Conservation (phyloP, 2,329 filamentous ascomycete genomes). For the Nannizzia gypsea region DNA sequence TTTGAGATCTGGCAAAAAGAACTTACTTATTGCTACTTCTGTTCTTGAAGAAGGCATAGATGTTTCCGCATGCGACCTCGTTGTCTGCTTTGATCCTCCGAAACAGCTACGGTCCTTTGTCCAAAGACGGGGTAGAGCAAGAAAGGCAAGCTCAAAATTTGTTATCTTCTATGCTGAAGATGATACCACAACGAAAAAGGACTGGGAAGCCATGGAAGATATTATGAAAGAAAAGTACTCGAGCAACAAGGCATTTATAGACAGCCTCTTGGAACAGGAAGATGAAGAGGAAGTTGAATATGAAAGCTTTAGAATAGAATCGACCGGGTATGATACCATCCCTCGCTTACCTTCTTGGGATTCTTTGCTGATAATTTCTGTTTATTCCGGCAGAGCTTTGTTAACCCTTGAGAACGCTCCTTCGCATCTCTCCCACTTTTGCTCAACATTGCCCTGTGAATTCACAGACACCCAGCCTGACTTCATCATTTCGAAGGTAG, state of each 20-base stretch:
- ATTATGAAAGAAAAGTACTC: conserved; percentile 62
- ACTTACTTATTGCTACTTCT: conserved; percentile 47
- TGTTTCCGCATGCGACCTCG: conserved; percentile 50
- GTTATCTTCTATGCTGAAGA: conserved; percentile 38
- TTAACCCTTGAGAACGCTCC: conserved; percentile 63
- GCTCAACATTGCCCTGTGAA: conserved; percentile 47
- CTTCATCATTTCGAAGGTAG: conserved; percentile 46
- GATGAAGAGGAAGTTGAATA: conserved; percentile 31
- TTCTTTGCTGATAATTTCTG: conserved; percentile 7
- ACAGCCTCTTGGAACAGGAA: conserved; percentile 39
- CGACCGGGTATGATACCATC: conserved; percentile 30
- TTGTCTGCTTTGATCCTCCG: conserved; percentile 53
- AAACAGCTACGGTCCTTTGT: conserved; percentile 53
- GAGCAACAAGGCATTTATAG: conserved; percentile 46
- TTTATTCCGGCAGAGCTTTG: conserved; percentile 41
- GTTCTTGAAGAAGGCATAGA: conserved; percentile 53
- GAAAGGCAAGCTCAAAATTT: conserved; percentile 45
- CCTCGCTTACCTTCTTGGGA: not conserved
- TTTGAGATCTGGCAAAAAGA: conserved; percentile 42
- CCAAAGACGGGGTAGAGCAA: conserved; percentile 52
- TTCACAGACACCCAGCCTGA: conserved; percentile 57
- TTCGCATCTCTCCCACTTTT: conserved; percentile 73
- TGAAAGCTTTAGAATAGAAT: conserved; percentile 31
- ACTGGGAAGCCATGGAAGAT: conserved; percentile 57
- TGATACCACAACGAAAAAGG: conserved; percentile 25